phyloP scores from a whole-genome alignment of 805 yeast genomes.

The Myxozyma neotropica region DNA sequence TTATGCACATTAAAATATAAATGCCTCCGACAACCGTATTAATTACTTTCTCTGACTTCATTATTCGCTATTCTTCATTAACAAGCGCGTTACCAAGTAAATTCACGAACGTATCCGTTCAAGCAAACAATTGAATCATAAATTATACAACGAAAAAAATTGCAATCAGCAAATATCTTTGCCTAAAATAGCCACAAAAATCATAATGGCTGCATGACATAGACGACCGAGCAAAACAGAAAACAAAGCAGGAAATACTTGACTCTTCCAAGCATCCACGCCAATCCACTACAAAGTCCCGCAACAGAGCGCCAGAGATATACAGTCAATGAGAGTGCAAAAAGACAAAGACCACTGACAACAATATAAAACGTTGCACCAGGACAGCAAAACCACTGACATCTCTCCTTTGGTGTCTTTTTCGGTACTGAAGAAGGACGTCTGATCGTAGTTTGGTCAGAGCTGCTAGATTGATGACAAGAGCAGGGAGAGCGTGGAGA shows the following conservation, averaged over 20 bases:
- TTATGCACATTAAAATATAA: too few species aligned
- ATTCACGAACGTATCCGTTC: too few species aligned
- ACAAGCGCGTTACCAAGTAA: too few species aligned
- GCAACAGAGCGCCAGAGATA: background rate
- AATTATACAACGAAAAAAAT: background rate
- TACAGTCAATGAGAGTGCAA: background rate
- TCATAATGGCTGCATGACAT: background rate
- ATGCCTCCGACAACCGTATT: too few species aligned
- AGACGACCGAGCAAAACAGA: constrained; percentile 13
- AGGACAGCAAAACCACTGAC: background rate
- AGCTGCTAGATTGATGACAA: background rate
- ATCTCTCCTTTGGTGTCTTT: background rate
- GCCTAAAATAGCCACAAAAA: background rate
- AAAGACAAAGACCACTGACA: constrained; percentile 1
- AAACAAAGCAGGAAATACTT: constrained; percentile 6
- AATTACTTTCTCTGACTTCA: too few species aligned
- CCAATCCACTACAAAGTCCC: background rate
- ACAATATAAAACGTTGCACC: constrained; percentile 1
- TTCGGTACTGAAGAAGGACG: background rate
- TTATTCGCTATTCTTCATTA: too few species aligned
- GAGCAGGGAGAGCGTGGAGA: too few species aligned
- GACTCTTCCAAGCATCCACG: background rate
- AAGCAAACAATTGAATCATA: background rate
- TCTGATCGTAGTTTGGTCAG: background rate
- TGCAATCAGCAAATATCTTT: background rate